These are phyloP conservation scores for Hygrocybe punicea DNA, from an alignment of 768 basidiomycete species.

Conservation along the genomic window DNA sequence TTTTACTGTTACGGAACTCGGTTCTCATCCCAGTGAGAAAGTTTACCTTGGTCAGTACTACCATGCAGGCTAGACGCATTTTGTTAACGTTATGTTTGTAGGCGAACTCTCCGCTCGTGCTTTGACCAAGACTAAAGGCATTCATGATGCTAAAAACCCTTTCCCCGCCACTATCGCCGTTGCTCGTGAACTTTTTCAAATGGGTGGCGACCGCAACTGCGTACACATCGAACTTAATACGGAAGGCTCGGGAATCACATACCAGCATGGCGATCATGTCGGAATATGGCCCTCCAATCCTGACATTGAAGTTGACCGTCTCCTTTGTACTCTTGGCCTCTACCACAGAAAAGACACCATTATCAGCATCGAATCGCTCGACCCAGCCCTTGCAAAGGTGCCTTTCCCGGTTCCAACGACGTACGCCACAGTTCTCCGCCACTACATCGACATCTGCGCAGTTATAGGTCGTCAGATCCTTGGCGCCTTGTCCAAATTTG, in stretches of 20 bases:
- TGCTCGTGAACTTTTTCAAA: slow-evolving; percentile 80
- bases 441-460: slow-evolving; percentile 96
- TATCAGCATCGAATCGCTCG: slow-evolving; percentile 93
- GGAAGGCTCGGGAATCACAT: slow-evolving; percentile 94
- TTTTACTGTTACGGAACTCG: slow-evolving; percentile 85
- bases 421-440: slow-evolving; percentile 86
- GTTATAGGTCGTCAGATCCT: slow-evolving; percentile 93
- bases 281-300: slow-evolving; percentile 97
- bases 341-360: slow-evolving; percentile 75
- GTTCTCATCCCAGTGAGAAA: slow-evolving; percentile 74
- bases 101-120: slow-evolving; percentile 96
- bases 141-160: slow-evolving; percentile 97
- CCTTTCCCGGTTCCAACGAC: slow-evolving; percentile 98
- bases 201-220: slow-evolving; percentile 78
- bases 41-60: slow-evolving; percentile 76
- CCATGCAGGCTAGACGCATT: background rate
- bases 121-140: slow-evolving; percentile 88
- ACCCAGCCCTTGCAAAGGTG: slow-evolving; percentile 96
- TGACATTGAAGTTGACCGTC: slow-evolving; percentile 84
- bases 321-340: slow-evolving; percentile 83
- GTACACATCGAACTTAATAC: slow-evolving; percentile 92
- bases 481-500: slow-evolving; percentile 80
- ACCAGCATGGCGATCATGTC: slow-evolving; percentile 97
- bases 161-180: slow-evolving; percentile 78
- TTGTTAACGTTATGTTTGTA: slow-evolving; percentile 23